Percentiles rank a stretch among this genome's conserved stretches.
phyloP scores from a whole-genome alignment of 805 yeast species.

The Priceomyces haplophilus region DNA sequence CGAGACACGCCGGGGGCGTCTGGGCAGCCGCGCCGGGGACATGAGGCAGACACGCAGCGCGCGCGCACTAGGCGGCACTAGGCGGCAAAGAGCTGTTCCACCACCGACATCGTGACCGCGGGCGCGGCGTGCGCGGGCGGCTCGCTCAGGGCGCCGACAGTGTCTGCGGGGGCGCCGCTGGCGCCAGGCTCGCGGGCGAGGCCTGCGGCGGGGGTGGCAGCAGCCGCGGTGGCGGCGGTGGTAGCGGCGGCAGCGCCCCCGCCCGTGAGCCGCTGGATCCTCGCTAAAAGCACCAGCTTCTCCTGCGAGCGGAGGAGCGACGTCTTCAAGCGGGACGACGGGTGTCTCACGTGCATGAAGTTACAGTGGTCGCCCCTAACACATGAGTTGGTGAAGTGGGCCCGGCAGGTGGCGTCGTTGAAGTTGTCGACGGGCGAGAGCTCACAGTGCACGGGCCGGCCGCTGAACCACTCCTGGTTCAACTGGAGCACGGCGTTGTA shows the following conservation, averaged over 20 bases:
- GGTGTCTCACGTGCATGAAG: constrained; percentile 73
- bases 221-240: too few relatives aligned
- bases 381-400: constrained; percentile 62
- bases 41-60: too few relatives aligned
- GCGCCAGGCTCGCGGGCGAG: too few relatives aligned
- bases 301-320: constrained; percentile 41
- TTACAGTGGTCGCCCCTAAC: constrained; percentile 83
- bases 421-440: constrained; percentile 71
- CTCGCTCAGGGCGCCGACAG: too few relatives aligned
- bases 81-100: constrained; percentile 16
- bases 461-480: constrained; percentile 79
- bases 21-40: too few relatives aligned
- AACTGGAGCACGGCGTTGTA: constrained; percentile 55
- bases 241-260: neutral
- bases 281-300: constrained; percentile 21
- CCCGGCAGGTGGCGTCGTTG: constrained; percentile 71
- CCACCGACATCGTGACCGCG: constrained; percentile 14
- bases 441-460: constrained; percentile 75
- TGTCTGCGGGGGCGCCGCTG: too few relatives aligned
- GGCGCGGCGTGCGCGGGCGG: too few relatives aligned
- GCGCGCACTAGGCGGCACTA: neutral
- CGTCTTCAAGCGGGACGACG: constrained; percentile 41
- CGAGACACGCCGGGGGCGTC: too few relatives aligned
- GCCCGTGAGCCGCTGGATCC: constrained; percentile 6
- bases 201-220: too few relatives aligned